Evolutionary conservation across 2,329 filamentous ascomycete genomes (phyloP).

Genomic region (Aspergillus latus): DNA sequence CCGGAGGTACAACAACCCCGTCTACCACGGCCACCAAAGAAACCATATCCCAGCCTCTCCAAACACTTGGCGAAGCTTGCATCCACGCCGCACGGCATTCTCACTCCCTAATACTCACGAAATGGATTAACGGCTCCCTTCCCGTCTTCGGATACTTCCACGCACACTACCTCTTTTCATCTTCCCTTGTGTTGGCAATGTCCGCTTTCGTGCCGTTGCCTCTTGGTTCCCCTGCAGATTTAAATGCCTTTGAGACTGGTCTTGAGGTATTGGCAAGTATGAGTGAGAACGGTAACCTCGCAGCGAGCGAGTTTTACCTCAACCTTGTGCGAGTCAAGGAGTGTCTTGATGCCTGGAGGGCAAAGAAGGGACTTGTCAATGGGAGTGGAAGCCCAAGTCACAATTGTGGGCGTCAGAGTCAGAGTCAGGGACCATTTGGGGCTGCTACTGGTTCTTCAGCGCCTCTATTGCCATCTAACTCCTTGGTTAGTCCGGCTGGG

Average conservation of each 20-base stretch:
- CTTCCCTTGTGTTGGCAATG: slow-evolving; percentile 39
- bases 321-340: slow-evolving; percentile 36
- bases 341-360: slow-evolving; percentile 29
- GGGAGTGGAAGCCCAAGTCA: background rate
- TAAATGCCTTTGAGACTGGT: slow-evolving; percentile 34
- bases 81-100: slow-evolving; percentile 41
- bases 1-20: background rate
- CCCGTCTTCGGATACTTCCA: slow-evolving; percentile 43
- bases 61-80: slow-evolving; percentile 40
- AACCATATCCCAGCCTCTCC: slow-evolving; percentile 38
- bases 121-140: slow-evolving; percentile 41
- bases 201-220: slow-evolving; percentile 32
- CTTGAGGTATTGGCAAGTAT: slow-evolving; percentile 34
- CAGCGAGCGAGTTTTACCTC: slow-evolving; percentile 36
- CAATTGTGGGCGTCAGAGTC: background rate
- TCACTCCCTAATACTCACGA: slow-evolving; percentile 37
- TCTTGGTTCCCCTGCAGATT: slow-evolving; percentile 32
- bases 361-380: slow-evolving; percentile 2
- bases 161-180: slow-evolving; percentile 42
- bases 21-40: background rate
- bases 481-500: background rate
- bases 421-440: background rate
- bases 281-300: slow-evolving; percentile 38
- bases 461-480: background rate
- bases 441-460: background rate